Evolutionary conservation across 495 filamentous ascomycete genomes (phyloP), one percentile per base, ranked within the genome.

Genomic region (Xylaria venustula): DNA sequence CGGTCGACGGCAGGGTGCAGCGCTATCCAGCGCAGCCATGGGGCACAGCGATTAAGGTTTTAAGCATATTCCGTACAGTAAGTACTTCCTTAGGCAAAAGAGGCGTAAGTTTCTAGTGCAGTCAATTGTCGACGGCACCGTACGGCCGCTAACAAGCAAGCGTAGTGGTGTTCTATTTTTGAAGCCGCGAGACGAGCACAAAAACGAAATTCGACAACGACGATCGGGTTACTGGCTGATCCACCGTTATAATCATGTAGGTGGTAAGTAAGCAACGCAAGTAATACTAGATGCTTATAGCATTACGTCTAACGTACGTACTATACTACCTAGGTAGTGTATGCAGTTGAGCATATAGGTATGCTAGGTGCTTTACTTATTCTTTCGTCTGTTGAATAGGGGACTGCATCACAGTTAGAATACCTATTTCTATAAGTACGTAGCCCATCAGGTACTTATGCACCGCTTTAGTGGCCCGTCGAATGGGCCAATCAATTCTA

Each of bases 1-100:
- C 40, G 41, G 42, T 48, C 36, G 58, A 26, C 58, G 58, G 58
- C 49, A 54, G n/a, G 36, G 26, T 55, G 37, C 37, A 32, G n/a
- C 12, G 9, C 3, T n/a, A 55, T 52, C 25, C 3, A 20, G 23
- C 44, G 44, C 54, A 45, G 22, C 42, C 25, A 26, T 49, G 54
- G 32, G 54, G 54, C 54, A 57, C 54, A 25, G 54, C 3, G 40
- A 57, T 58, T 58, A 58, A 58, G 54, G 54, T 58, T 58, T 58
- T 58, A 58, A 58, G 54, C 54, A 48, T 58, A 48, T 58, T 49
- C 30, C 54, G 30, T 58, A 55, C 53, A 55, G 53, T 55, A 55
- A 55, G 53, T 19, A 17, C 30, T n/a, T n/a, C n/a, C n/a, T n/a
- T n/a, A n/a, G n/a, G n/a, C n/a, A n/a, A n/a, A n/a, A n/a, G n/a